These are phyloP conservation scores for Xanthoconium separans DNA, from an alignment of 1,284 basidiomycete species.

Conservation along the genomic window DNA sequence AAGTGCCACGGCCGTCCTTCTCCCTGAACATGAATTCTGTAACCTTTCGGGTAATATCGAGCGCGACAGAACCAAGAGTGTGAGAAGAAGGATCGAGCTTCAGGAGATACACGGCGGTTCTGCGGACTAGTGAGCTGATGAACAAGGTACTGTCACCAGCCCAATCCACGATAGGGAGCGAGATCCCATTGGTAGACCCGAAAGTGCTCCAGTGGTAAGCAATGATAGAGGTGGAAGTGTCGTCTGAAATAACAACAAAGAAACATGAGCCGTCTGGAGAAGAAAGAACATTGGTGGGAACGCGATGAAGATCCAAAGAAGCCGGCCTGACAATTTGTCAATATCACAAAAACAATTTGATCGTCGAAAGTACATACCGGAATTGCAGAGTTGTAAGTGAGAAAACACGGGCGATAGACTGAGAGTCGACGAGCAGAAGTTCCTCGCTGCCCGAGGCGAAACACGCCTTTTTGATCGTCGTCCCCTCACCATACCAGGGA, in stretches of 20 bases:
- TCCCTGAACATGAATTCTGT: slow-evolving; percentile 57
- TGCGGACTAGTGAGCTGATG: slow-evolving; percentile 46
- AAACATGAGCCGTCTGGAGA: slow-evolving; percentile 58
- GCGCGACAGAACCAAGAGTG: slow-evolving; percentile 40
- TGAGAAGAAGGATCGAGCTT: slow-evolving; percentile 34
- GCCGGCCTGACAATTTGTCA: slow-evolving; percentile 41
- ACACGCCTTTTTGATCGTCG: slow-evolving; percentile 36
- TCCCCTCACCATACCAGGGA: slow-evolving; percentile 41
- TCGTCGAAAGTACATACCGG: slow-evolving; percentile 35
- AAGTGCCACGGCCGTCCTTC: slow-evolving; percentile 18
- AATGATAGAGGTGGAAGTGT: slow-evolving; percentile 23
- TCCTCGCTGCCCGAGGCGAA: slow-evolving; percentile 51
- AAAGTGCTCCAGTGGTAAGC: slow-evolving; percentile 59
- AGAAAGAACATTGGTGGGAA: slow-evolving; percentile 39
- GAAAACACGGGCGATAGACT: slow-evolving; percentile 43
- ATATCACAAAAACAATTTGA: neutral
- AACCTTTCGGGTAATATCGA: slow-evolving; percentile 52
- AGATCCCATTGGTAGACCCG: slow-evolving; percentile 47
- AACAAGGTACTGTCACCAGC: slow-evolving; percentile 25
- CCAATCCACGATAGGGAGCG: slow-evolving; percentile 33
- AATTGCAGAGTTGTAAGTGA: slow-evolving; percentile 53
- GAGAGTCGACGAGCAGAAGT: slow-evolving; percentile 46
- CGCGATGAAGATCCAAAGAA: slow-evolving; percentile 36
- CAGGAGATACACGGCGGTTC: slow-evolving; percentile 43
- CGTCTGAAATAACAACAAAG: slow-evolving; percentile 32